These are phyloP conservation scores for Acanthamoeba royreba DNA, from an alignment of 208 protist genomes.

Conservation along the genomic window DNA sequence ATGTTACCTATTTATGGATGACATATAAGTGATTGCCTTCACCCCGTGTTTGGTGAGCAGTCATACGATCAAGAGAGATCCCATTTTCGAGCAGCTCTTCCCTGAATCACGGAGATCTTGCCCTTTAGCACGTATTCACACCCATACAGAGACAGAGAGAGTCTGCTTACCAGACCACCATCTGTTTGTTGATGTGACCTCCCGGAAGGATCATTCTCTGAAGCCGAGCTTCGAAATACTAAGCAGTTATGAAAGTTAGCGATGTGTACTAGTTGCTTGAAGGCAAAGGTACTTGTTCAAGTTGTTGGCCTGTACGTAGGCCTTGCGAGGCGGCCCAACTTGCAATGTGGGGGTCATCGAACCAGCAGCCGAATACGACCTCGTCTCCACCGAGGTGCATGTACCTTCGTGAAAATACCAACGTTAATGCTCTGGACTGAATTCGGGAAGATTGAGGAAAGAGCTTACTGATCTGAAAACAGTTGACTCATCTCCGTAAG, in stretches of 20 bases:
- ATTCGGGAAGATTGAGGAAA: not conserved
- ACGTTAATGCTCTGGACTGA: not conserved
- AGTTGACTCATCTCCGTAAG: not conserved
- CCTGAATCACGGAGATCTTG: not conserved
- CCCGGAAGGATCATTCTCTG: too few relatives aligned
- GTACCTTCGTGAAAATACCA: not conserved
- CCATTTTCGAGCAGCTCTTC: not conserved
- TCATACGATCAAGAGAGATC: not conserved
- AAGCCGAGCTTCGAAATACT: too few relatives aligned
- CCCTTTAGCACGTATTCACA: not conserved
- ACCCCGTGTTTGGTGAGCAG: too few relatives aligned
- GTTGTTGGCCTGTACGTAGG: not conserved
- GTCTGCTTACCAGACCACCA: not conserved
- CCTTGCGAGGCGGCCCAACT: not conserved
- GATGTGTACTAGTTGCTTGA: not conserved
- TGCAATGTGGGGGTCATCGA: not conserved
- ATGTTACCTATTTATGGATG: too few relatives aligned
- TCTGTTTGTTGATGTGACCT: not conserved
- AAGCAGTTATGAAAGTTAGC: not conserved
- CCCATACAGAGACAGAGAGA: not conserved
- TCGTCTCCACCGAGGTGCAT: not conserved
- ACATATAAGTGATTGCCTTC: too few relatives aligned
- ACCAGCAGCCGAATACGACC: not conserved
- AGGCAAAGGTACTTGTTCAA: not conserved
- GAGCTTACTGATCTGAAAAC: not conserved